phyloP scores from a whole-genome alignment of 805 yeast genomes.

The Groenewaldozyma tartarivorans region DNA sequence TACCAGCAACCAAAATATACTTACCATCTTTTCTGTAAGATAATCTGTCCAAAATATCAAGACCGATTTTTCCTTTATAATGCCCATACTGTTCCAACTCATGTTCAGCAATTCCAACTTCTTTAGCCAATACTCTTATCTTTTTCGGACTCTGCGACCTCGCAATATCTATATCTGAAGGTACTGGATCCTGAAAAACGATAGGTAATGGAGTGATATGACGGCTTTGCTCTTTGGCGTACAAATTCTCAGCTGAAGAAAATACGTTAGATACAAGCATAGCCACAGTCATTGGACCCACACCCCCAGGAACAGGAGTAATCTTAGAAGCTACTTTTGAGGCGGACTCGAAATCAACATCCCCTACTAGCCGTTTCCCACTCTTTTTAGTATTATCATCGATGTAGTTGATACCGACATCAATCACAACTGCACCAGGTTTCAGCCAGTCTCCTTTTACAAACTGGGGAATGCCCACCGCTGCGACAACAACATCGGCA shows the following conservation, averaged over 20 bases:
- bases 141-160: constrained; percentile 82
- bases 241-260: constrained; percentile 62
- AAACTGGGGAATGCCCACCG: constrained; percentile 78
- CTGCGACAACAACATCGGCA: constrained; percentile 91
- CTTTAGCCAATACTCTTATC: constrained; percentile 65
- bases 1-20: constrained; percentile 88
- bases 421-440: constrained; percentile 78
- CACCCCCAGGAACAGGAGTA: constrained; percentile 99
- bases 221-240: constrained; percentile 35
- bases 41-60: constrained; percentile 61
- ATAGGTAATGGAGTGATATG: constrained; percentile 48
- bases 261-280: constrained; percentile 84
- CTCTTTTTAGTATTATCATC: constrained; percentile 65
- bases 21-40: constrained; percentile 60
- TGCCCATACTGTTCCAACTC: constrained; percentile 90
- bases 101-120: constrained; percentile 63
- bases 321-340: constrained; percentile 52
- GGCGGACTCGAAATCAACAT: constrained; percentile 73
- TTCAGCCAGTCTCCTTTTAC: constrained; percentile 85
- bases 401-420: constrained; percentile 89
- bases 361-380: constrained; percentile 83
- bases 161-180: constrained; percentile 84
- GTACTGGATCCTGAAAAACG: constrained; percentile 56
- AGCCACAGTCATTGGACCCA: constrained; percentile 98
- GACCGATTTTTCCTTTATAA: constrained; percentile 80